A percentile compares a stretch with the other conserved stretches of the same genome.
Conservation (phyloP, 2,329 filamentous ascomycete genomes). For the Colletotrichum destructivum region DNA sequence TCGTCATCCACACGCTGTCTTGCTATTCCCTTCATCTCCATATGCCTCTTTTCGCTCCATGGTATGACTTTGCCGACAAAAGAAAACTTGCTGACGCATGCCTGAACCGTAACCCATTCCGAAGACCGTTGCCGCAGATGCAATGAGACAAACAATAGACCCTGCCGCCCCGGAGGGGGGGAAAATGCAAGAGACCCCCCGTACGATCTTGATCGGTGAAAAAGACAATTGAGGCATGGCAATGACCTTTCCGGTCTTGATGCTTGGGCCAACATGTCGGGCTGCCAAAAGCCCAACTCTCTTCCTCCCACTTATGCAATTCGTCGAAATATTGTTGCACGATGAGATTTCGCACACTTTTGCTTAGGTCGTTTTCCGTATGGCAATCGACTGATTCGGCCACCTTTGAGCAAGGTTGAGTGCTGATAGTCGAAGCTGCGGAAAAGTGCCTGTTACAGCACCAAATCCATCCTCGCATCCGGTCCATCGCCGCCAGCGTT, state of each 20-base stretch:
- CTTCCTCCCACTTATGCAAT: not conserved
- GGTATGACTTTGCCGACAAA: conserved; percentile 39
- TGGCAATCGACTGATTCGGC: not conserved
- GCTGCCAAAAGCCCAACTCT: not conserved
- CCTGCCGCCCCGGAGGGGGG: conserved; percentile 22
- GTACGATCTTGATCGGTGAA: conserved; percentile 24
- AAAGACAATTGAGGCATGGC: conserved; percentile 22
- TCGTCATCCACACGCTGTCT: conserved; percentile 16
- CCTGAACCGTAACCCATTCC: conserved; percentile 40
- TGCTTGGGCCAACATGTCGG: conserved; percentile 8
- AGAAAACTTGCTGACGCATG: conserved; percentile 37
- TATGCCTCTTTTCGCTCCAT: conserved; percentile 29
- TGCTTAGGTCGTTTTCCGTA: not conserved
- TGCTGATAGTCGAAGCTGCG: conserved; percentile 18
- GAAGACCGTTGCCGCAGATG: conserved; percentile 40
- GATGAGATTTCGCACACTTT: conserved; percentile 7
- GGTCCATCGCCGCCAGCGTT: not conserved
- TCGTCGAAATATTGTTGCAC: conserved; percentile 11
- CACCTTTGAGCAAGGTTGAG: not conserved
- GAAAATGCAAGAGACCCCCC: conserved; percentile 29
- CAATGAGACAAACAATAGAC: conserved; percentile 40
- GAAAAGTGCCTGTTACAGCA: conserved; percentile 18
- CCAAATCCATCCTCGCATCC: conserved; percentile 24
- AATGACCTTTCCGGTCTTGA: conserved; percentile 14
- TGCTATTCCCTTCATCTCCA: conserved; percentile 17